Conservation (phyloP, 192 early-diverging fungal species). For the Umbelopsis vinacea region DNA sequence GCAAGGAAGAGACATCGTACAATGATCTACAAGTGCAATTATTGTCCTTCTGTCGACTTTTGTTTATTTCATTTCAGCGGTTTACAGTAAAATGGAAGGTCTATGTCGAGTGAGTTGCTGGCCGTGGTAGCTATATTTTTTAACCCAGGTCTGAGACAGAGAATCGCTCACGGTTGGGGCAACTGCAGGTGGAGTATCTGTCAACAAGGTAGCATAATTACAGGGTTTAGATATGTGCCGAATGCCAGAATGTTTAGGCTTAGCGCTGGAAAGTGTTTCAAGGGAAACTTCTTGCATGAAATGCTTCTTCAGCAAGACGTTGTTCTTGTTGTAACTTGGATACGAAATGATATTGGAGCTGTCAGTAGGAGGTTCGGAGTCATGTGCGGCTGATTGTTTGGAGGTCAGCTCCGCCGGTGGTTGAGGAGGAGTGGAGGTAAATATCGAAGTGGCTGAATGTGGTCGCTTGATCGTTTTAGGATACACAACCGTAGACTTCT, state of each 20-base stretch:
- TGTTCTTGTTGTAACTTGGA: slow-evolving; percentile 9
- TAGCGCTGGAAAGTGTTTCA: not conserved
- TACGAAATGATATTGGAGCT: slow-evolving; percentile 11
- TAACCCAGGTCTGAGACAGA: slow-evolving; percentile 1
- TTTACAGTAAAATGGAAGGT: not conserved
- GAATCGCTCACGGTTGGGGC: not conserved
- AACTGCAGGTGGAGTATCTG: not conserved
- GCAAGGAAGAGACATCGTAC: too few species aligned
- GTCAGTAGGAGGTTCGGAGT: not conserved
- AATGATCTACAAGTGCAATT: too few species aligned
- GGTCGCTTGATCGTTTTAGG: slow-evolving; percentile 21
- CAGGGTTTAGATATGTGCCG: slow-evolving; percentile 19
- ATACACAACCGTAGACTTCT: slow-evolving; percentile 4
- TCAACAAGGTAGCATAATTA: not conserved
- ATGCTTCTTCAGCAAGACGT: not conserved
- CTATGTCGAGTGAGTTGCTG: not conserved
- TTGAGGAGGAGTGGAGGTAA: not conserved
- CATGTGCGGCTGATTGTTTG: not conserved
- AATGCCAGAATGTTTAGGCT: slow-evolving; percentile 12
- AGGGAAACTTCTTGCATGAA: slow-evolving; percentile 15
- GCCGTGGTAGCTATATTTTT: slow-evolving; percentile 6
- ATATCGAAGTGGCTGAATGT: slow-evolving; percentile 8
- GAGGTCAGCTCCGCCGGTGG: not conserved
- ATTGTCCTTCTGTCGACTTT: too few species aligned
- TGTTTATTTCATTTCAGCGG: too few species aligned